A percentile compares a stretch with the other conserved stretches of the same genome.
Conservation (phyloP, 2,329 filamentous ascomycete species). For the Beauveria bassiana region DNA sequence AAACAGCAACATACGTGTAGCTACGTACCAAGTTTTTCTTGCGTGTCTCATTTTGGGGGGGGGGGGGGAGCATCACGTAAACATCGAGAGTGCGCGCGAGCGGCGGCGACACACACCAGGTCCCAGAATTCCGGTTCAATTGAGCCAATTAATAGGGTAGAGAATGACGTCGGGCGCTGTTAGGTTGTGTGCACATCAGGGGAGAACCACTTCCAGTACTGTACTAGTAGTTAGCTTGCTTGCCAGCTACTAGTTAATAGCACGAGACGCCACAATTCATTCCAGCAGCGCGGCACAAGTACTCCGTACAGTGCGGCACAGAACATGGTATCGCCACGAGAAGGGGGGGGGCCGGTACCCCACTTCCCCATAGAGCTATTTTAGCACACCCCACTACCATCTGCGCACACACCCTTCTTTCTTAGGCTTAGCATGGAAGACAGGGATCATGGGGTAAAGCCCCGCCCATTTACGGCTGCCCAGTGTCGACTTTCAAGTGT, state of each 20-base stretch:
- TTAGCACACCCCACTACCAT: neutral
- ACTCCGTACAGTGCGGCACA: neutral
- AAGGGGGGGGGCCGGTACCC: neutral
- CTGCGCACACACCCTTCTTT: neutral
- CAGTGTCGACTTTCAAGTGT: neutral
- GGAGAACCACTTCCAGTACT: neutral
- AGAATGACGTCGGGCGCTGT: conserved; percentile 1
- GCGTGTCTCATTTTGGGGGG: too few species aligned
- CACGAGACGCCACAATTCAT: neutral
- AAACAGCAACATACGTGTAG: too few species aligned
- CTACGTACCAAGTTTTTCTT: too few species aligned
- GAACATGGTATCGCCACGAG: neutral
- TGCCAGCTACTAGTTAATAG: too few species aligned
- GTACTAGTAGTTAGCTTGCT: too few species aligned
- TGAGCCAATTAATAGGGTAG: neutral
- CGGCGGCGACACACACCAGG: neutral
- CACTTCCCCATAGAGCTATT: neutral
- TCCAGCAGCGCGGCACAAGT: neutral
- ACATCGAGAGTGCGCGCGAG: neutral
- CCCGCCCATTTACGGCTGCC: neutral
- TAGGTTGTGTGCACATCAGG: neutral
- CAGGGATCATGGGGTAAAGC: neutral
- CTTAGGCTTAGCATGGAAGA: neutral
- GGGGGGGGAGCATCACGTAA: too few species aligned
- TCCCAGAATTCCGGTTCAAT: conserved; percentile 8